Evolutionary conservation across 768 basidiomycete genomes (phyloP), one percentile per base, ranked within the genome.

Genomic region (Pleurotus djamor): DNA sequence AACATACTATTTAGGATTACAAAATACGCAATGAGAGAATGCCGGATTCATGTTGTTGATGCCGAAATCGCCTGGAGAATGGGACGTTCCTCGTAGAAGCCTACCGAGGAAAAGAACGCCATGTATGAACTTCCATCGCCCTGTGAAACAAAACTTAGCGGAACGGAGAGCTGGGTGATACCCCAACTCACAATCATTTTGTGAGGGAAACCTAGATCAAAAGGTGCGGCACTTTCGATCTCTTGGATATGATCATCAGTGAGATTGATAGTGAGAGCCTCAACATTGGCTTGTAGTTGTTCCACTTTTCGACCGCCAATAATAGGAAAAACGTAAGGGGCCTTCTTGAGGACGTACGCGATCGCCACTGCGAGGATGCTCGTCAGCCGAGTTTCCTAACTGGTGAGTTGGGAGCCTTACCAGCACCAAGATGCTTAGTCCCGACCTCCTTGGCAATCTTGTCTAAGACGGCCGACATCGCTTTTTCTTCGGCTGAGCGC

Each of bases 321-420:
- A 47, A 83, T 73, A 0, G 80, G 81, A 70, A 84, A 83, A 0
- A 83, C 81, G 52, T 77, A 81, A 0, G 79, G 77, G 6, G 79
- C 71, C 68, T 83, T 85, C 52, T 82, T 80, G 69, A 84, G 67
- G n/a, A 83, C 64, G 58, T 82, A 83, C 7, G 81, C 80, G 60
- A 84, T 77, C 5, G 80, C 80, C 28, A 82, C 81, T 78, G 43
- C 21, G 0, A 16, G 38, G 28, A 37, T 44, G 38, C 12, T 10
- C 14, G 2, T 7, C 13, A 45, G 14, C 9, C 43, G 16, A 14
- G 8, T 35, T 34, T 16, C 32, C 43, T 12, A 7, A 16, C 5
- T 33, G 21, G 28, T 33, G 12, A 32, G 5, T 33, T 32, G 57
- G 57, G 4, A 67, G n/a, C 9, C 73, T 57, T 60, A 81, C 81